Base-by-base conservation (phyloP, 106 monocot genomes). In the Hemerocallis citrina region DNA sequence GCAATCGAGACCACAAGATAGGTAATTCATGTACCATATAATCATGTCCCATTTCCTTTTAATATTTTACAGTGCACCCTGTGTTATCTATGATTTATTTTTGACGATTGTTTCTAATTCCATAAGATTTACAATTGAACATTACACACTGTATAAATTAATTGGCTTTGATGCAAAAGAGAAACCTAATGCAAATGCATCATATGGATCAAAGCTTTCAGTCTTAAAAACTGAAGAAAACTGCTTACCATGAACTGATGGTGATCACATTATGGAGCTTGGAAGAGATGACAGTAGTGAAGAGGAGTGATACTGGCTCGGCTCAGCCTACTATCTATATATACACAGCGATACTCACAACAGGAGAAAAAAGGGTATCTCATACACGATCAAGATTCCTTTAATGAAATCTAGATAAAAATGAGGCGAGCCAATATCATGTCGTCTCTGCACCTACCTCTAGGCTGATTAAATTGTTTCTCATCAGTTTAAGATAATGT, bases 231-330 rank as follows among this genome's bases (percentile, higher is more conserved):
- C n/a, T 2, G 55, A 33, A 33, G 55, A 16, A 7, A 32, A 34
- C 7, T 15, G 2, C 16, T 10, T 36, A 36, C 22, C 17, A 9
- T 56, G 7, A 6, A 31, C 31, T 16, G 7, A 28, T 3, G 15
- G 16, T 54, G 13, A 28, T 28, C 6, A 17, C 17, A 16, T 1
- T 44, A n/a, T n/a, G n/a, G 12, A 55, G 32, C 15, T n/a, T n/a
- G n/a, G 55, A 27, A 47, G 21, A 29, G 15, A 52, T n/a, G n/a
- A n/a, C 55, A 55, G 55, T 31, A 39, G 35, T 66, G 65, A 54
- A 66, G 65, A 9, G 65, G 33, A 39, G 65, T 52, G 65, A 66
- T 66, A 66, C 54, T 66, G 65, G 65, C 65, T 66, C 51, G 65
- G 65, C 65, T 66, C 65, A 14, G 64, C 64, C 48, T 22, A n/a